A percentile compares a stretch with the other conserved stretches of the same genome.
Conservation (phyloP, 148 eudicot species). For the Chenopodium album region DNA sequence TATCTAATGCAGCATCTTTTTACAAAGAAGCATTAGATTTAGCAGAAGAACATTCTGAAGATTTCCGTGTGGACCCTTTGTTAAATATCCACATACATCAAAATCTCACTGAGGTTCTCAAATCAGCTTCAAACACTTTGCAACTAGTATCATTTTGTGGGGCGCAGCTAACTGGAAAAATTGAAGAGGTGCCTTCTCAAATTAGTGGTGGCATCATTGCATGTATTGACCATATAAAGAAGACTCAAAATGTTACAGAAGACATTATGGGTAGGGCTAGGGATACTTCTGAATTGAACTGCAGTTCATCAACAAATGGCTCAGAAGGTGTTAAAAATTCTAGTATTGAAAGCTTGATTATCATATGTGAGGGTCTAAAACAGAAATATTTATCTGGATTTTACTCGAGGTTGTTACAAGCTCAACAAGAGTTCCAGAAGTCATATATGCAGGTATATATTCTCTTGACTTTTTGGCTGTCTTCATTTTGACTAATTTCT, state of each 20-base stretch:
- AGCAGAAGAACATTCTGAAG: constrained; percentile 67
- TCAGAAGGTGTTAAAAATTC: constrained; percentile 26
- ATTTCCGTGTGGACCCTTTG: constrained; percentile 89
- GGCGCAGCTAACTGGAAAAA: constrained; percentile 28
- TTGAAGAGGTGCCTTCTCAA: constrained; percentile 29
- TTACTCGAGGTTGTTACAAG: constrained; percentile 53
- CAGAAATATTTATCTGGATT: constrained; percentile 66
- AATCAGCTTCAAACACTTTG: constrained; percentile 32
- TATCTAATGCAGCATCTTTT: constrained; percentile 54
- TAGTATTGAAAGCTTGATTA: constrained; percentile 39
- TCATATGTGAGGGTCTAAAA: constrained; percentile 56
- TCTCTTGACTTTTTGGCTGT: not conserved
- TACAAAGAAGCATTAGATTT: constrained; percentile 77
- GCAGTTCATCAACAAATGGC: constrained; percentile 19
- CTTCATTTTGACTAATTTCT: not conserved
- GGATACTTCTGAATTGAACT: constrained; percentile 16
- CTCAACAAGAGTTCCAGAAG: constrained; percentile 83
- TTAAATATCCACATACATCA: constrained; percentile 79
- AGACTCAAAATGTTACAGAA: constrained; percentile 20
- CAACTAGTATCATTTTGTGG: constrained; percentile 16
- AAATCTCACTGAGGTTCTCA: constrained; percentile 77
- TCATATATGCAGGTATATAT: constrained; percentile 69
- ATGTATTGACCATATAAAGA: constrained; percentile 22
- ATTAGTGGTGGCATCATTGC: constrained; percentile 28
- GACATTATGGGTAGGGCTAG: constrained; percentile 13